phyloP scores from a whole-genome alignment of 164 flowering plant genomes.

The grape (Vitis vinifera) region ASM3070453v1 NC_081813.1:8247001-8247500 shows the following conservation, averaged over 20 bases:
- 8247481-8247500: constrained; percentile 81
- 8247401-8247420: constrained; percentile 67
- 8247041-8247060: no score
- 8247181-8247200: no score
- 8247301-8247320: constrained; percentile 94
- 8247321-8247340: neutral
- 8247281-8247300: constrained; percentile 62
- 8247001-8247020: no score
- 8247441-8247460: constrained; percentile 90
- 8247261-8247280: constrained; percentile 93
- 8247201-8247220: neutral
- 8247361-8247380: neutral
- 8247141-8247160: no score
- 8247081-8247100: no score
- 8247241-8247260: constrained; percentile 96
- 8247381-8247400: neutral
- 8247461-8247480: constrained; percentile 96
- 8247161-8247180: neutral
- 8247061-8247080: no score
- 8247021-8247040: no score
- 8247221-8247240: constrained; percentile 50
- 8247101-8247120: no score
- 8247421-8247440: constrained; percentile 71
- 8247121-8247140: no score
- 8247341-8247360: neutral